These are phyloP conservation scores for Prunus yedoensis DNA, from an alignment of 331 rosid species.

Conservation along the genomic window DNA sequence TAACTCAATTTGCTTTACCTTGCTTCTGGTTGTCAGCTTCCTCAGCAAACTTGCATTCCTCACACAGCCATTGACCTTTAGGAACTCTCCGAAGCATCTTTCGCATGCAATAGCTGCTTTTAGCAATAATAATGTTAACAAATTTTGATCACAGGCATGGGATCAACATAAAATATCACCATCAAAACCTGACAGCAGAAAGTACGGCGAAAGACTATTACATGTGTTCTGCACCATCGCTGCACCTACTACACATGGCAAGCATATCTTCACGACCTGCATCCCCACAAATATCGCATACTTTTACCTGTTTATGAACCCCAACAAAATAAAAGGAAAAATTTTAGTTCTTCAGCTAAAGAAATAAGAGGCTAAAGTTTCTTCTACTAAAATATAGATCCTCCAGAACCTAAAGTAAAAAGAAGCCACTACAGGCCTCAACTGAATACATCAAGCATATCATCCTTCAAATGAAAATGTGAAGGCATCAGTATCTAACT, in stretches of 20 bases:
- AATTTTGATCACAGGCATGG: slow-evolving; percentile 12
- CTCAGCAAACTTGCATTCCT: slow-evolving; percentile 73
- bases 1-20: slow-evolving; percentile 42
- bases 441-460: neutral
- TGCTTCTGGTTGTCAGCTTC: slow-evolving; percentile 56
- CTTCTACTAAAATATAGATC: neutral
- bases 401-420: neutral
- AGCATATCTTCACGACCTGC: slow-evolving; percentile 88
- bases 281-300: slow-evolving; percentile 98
- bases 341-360: slow-evolving; percentile 1
- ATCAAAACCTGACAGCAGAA: slow-evolving; percentile 22
- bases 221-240: slow-evolving; percentile 97
- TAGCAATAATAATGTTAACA: slow-evolving; percentile 24
- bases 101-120: slow-evolving; percentile 88
- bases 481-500: neutral
- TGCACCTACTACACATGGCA: slow-evolving; percentile 87
- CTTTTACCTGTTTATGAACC: slow-evolving; percentile 61
- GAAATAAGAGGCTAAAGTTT: neutral
- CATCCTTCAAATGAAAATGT: neutral
- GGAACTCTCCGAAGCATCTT: slow-evolving; percentile 75
- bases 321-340: slow-evolving; percentile 22
- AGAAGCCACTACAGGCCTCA: neutral
- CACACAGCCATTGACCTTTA: slow-evolving; percentile 85
- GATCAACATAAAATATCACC: slow-evolving; percentile 8
- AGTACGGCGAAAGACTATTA: slow-evolving; percentile 35